Conservation (phyloP, 192 early-diverging fungal species). For the Mortierella alpina region DNA sequence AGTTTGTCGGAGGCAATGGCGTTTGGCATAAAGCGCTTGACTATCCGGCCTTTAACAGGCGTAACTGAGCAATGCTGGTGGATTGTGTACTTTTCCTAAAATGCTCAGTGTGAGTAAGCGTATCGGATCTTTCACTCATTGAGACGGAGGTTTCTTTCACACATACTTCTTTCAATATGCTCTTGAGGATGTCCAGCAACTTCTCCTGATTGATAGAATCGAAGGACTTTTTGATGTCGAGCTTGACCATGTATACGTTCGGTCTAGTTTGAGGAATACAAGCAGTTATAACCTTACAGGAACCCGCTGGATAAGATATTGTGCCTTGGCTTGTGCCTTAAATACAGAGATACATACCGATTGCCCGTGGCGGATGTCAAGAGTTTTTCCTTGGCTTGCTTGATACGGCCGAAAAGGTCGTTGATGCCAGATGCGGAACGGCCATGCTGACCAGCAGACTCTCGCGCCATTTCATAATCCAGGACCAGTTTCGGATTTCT, state of each 20-base stretch:
- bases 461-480: conserved; percentile 62
- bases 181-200: conserved; percentile 66
- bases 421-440: conserved; percentile 55
- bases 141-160: not conserved
- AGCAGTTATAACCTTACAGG: no score
- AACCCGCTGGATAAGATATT: no score
- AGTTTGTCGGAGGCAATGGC: conserved; percentile 16
- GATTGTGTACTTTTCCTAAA: conserved; percentile 77
- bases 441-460: conserved; percentile 3
- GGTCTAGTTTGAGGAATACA: conserved; percentile 10
- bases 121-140: no score
- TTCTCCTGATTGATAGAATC: conserved; percentile 85
- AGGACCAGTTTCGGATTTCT: conserved; percentile 68
- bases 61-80: conserved; percentile 66
- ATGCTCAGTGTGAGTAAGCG: not conserved
- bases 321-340: no score
- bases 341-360: conserved; percentile 14
- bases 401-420: conserved; percentile 60
- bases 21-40: conserved; percentile 24
- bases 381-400: conserved; percentile 52
- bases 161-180: conserved; percentile 63
- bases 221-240: conserved; percentile 82
- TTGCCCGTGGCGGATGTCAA: not conserved
- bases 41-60: conserved; percentile 30
- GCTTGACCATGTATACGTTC: conserved; percentile 81